Percentiles rank a stretch among this genome's conserved stretches.
Evolutionary conservation across 139 green algal genomes (phyloP).

Genomic region (Coccomyxa sp.): DNA sequence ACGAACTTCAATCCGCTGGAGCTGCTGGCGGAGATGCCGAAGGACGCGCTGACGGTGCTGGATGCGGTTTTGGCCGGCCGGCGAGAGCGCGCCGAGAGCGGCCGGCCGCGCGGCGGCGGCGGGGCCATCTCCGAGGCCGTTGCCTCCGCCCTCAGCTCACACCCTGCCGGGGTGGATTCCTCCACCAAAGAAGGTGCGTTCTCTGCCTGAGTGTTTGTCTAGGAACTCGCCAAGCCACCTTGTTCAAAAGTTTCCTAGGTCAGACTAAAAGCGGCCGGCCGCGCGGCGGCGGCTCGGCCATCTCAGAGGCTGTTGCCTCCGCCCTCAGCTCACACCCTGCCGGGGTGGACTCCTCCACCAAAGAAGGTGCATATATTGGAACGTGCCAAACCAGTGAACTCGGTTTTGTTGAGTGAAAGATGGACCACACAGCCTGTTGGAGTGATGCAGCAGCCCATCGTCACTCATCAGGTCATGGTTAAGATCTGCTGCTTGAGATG

Average conservation of each 20-base stretch:
- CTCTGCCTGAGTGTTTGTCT: too few relatives aligned
- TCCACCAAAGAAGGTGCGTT: conserved; percentile 2
- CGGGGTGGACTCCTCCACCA: background rate
- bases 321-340: background rate
- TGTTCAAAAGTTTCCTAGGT: too few relatives aligned
- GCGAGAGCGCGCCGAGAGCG: background rate
- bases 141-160: background rate
- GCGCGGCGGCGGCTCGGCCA: background rate
- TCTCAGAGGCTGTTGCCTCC: background rate
- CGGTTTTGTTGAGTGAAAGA: too few relatives aligned
- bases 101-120: too few relatives aligned
- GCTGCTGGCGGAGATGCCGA: background rate
- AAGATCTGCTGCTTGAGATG: too few relatives aligned
- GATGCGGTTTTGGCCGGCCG: background rate
- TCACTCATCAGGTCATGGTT: too few relatives aligned
- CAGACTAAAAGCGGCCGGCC: too few relatives aligned
- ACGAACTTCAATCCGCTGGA: conserved; percentile 1
- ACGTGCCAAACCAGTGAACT: too few relatives aligned
- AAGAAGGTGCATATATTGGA: background rate
- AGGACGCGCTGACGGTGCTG: background rate
- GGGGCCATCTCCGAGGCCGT: background rate
- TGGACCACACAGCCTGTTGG: too few relatives aligned
- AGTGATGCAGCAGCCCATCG: too few relatives aligned
- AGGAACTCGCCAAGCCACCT: too few relatives aligned
- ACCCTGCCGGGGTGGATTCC: background rate